Evolutionary conservation across 23 red algal species (phyloP).

Genomic region (Gracilaria gracilis): DNA sequence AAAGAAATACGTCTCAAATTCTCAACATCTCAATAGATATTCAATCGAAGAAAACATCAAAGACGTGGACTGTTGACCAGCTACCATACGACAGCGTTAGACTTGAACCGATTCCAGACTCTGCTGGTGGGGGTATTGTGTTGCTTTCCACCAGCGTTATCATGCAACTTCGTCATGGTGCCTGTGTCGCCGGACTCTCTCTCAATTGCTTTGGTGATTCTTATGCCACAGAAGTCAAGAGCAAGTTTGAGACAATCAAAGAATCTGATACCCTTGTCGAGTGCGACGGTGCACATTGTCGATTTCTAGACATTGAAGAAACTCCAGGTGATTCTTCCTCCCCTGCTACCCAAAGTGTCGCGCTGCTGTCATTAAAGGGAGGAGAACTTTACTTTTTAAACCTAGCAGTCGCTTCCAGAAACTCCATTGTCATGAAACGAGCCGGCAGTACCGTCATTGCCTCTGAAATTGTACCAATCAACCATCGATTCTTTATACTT

Average conservation of each 20-base stretch:
- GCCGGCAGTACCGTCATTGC: constrained; percentile 79
- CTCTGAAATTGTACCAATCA: constrained; percentile 71
- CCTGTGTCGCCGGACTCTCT: constrained; percentile 64
- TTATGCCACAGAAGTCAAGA: constrained; percentile 62
- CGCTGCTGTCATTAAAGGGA: constrained; percentile 82
- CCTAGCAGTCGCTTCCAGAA: constrained; percentile 52
- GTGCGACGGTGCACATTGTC: constrained; percentile 64
- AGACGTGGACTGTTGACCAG: constrained; percentile 71
- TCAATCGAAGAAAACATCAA: constrained; percentile 46
- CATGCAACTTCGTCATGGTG: constrained; percentile 73
- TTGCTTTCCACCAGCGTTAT: constrained; percentile 69
- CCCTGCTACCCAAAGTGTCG: constrained; percentile 44
- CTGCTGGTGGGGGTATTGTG: constrained; percentile 68
- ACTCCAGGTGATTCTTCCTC: constrained; percentile 22
- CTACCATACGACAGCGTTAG: constrained; percentile 73
- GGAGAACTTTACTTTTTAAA: constrained; percentile 82
- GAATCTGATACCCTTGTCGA: constrained; percentile 64
- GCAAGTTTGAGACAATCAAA: constrained; percentile 64
- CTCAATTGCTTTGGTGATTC: constrained; percentile 82
- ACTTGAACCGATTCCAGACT: constrained; percentile 54
- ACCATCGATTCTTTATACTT: constrained; percentile 71
- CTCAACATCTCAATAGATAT: constrained; percentile 74
- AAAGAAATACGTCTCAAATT: constrained; percentile 71
- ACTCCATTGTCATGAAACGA: constrained; percentile 67
- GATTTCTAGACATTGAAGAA: constrained; percentile 72